Conservation (phyloP, 164 flowering plant genomes). For the Umbilicus rupestris region DNA sequence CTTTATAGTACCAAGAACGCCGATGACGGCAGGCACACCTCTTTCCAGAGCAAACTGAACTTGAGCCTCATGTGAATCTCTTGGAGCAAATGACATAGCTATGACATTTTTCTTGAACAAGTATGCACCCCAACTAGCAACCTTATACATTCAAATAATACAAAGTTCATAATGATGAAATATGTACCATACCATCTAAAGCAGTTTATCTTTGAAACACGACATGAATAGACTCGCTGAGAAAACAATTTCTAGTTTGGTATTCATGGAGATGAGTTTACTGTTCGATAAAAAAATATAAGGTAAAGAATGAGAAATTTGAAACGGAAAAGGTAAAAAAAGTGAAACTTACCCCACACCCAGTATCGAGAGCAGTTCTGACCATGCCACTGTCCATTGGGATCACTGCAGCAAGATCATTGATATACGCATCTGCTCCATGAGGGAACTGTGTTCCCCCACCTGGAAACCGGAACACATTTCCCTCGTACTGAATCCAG, state of each 20-base stretch:
- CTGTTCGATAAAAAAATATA: too few species aligned
- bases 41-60: slow-evolving; percentile 45
- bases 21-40: slow-evolving; percentile 48
- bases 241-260: neutral
- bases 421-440: slow-evolving; percentile 47
- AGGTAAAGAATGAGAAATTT: too few species aligned
- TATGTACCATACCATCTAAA: neutral
- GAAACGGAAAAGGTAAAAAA: neutral
- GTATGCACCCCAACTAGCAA: slow-evolving; percentile 50
- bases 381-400: slow-evolving; percentile 41
- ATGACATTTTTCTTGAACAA: slow-evolving; percentile 36
- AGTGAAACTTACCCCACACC: slow-evolving; percentile 40
- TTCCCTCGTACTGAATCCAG: slow-evolving; percentile 49
- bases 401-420: slow-evolving; percentile 40
- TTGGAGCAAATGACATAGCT: slow-evolving; percentile 51
- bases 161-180: neutral
- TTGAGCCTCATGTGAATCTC: slow-evolving; percentile 46
- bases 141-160: slow-evolving; percentile 16
- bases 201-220: neutral
- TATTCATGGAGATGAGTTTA: too few species aligned
- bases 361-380: slow-evolving; percentile 43
- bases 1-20: slow-evolving; percentile 47
- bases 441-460: slow-evolving; percentile 51
- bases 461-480: slow-evolving; percentile 45
- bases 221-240: neutral